These are phyloP conservation scores for Metschnikowia cerradonensis DNA, from an alignment of 805 yeast species.

Conservation along the genomic window DNA sequence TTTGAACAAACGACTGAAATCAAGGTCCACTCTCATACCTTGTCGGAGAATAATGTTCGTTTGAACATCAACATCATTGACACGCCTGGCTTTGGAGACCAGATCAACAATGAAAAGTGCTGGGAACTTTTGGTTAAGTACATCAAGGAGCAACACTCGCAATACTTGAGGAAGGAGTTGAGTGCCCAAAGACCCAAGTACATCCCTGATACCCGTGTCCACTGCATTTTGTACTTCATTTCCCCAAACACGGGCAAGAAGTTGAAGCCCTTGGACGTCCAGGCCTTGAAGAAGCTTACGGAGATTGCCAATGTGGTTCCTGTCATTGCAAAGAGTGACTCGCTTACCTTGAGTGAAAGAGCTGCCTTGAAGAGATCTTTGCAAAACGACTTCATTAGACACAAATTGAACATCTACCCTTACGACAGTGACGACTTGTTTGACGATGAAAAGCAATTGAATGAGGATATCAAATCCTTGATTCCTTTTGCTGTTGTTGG, in stretches of 20 bases:
- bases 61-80: constrained; percentile 86
- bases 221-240: constrained; percentile 85
- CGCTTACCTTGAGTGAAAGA: constrained; percentile 83
- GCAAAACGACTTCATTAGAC: constrained; percentile 70
- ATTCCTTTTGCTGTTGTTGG: constrained; percentile 96
- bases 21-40: constrained; percentile 60
- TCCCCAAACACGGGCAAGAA: constrained; percentile 79
- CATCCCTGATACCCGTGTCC: constrained; percentile 87
- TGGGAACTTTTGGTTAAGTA: constrained; percentile 96
- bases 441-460: constrained; percentile 69
- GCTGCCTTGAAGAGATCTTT: constrained; percentile 67
- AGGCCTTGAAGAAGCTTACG: constrained; percentile 75
- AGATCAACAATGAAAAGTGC: constrained; percentile 88
- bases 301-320: constrained; percentile 95
- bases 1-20: constrained; percentile 85
- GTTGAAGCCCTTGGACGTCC: constrained; percentile 77
- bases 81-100: constrained; percentile 98
- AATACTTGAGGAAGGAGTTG: constrained; percentile 85
- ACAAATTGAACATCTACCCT: constrained; percentile 80
- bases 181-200: constrained; percentile 87
- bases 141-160: constrained; percentile 92
- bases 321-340: constrained; percentile 89
- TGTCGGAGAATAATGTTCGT: constrained; percentile 83
- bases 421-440: constrained; percentile 66
- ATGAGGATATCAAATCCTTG: constrained; percentile 64